Conservation (phyloP, 2,329 filamentous ascomycete species). For the Fusarium torreyae region DNA sequence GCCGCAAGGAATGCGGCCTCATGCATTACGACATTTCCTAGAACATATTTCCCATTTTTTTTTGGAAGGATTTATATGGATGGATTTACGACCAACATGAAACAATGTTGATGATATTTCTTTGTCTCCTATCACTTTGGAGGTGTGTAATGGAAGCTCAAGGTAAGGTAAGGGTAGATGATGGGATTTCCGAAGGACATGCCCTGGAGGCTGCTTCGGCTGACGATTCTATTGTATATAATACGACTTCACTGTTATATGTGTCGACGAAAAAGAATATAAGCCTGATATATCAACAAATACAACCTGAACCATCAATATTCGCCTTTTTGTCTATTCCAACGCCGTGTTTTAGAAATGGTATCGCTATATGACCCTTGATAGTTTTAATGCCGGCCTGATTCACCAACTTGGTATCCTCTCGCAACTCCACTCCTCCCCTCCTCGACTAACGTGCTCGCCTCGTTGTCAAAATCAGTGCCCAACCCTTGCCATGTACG, state of each 20-base stretch:
- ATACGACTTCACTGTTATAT: slow-evolving; percentile 16
- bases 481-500: slow-evolving; percentile 94
- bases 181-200: slow-evolving; percentile 16
- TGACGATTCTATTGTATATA: slow-evolving; percentile 37
- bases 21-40: slow-evolving; percentile 38
- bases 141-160: slow-evolving; percentile 6
- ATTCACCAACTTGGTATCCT: slow-evolving; percentile 84
- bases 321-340: slow-evolving; percentile 23
- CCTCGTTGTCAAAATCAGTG: slow-evolving; percentile 79
- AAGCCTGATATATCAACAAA: slow-evolving; percentile 7
- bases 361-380: slow-evolving; percentile 21
- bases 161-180: slow-evolving; percentile 5
- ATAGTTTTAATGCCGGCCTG: slow-evolving; percentile 48
- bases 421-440: slow-evolving; percentile 89
- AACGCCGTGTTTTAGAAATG: slow-evolving; percentile 34
- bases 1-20: slow-evolving; percentile 27
- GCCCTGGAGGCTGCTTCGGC: slow-evolving; percentile 39
- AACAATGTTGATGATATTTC: slow-evolving; percentile 33
- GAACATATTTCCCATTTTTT: slow-evolving; percentile 23
- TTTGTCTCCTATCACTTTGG: slow-evolving; percentile 22
- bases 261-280: slow-evolving; percentile 21
- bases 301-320: neutral
- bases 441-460: slow-evolving; percentile 82
- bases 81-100: slow-evolving; percentile 32
- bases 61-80: slow-evolving; percentile 20